These are phyloP conservation scores for Ormosia emarginata DNA, from an alignment of 306 rosid genomes.

Conservation along the genomic window DNA sequence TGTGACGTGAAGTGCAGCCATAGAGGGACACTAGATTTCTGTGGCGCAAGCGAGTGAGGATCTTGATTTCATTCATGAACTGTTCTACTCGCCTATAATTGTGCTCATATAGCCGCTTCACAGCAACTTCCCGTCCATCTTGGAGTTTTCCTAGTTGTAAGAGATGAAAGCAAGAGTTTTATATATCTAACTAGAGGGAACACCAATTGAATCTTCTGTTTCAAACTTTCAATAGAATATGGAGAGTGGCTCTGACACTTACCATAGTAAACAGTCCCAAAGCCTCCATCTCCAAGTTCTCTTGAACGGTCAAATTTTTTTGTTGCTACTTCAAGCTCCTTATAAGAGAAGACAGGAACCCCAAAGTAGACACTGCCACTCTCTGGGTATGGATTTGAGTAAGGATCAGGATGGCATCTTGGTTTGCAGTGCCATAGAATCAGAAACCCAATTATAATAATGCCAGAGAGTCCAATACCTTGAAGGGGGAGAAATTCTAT, in stretches of 20 bases:
- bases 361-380: constrained; percentile 16
- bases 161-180: background rate
- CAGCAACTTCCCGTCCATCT: constrained; percentile 73
- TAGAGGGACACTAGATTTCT: constrained; percentile 55
- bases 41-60: constrained; percentile 58
- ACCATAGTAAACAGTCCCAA: constrained; percentile 42
- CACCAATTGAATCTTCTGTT: background rate
- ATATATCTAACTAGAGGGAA: background rate
- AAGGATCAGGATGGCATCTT: background rate
- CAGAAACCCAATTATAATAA: constrained; percentile 18
- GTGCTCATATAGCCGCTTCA: constrained; percentile 50
- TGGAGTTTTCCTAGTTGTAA: constrained; percentile 45
- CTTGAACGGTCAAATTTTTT: constrained; percentile 48
- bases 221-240: background rate
- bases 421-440: constrained; percentile 5
- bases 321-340: constrained; percentile 57
- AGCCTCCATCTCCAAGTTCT: constrained; percentile 62
- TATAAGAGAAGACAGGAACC: constrained; percentile 32
- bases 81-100: constrained; percentile 49
- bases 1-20: constrained; percentile 57
- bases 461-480: constrained; percentile 30
- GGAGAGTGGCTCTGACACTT: background rate
- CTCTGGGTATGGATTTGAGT: constrained; percentile 4
- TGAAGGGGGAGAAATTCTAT: background rate
- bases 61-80: constrained; percentile 58